Evolutionary conservation across 495 filamentous ascomycete genomes (phyloP).

Genomic region (Penicillium riverlandense): DNA sequence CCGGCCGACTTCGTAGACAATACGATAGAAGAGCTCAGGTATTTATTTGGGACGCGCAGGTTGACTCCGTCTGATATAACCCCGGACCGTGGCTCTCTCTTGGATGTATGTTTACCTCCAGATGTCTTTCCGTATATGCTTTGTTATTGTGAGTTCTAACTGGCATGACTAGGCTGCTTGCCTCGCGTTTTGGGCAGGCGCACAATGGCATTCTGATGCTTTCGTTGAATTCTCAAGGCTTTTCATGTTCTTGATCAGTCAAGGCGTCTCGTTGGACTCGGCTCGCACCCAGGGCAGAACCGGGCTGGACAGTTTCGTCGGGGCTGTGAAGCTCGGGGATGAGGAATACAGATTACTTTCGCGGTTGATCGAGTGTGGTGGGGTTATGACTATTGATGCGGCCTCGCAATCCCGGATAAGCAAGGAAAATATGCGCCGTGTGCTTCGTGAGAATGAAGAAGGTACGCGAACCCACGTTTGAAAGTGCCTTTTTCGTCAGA

Average conservation of each 20-base stretch:
- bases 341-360: background rate
- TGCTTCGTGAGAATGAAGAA: constrained; percentile 2
- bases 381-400: background rate
- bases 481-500: too few species aligned
- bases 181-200: background rate
- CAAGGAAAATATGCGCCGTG: background rate
- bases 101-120: background rate
- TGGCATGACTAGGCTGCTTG: background rate
- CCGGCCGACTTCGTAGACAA: background rate
- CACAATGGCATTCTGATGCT: background rate
- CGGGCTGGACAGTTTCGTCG: background rate
- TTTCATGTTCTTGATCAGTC: background rate
- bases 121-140: too few species aligned
- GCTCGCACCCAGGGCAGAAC: background rate
- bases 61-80: background rate
- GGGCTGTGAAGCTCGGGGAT: background rate
- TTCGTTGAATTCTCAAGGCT: background rate
- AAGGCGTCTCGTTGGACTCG: background rate
- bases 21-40: background rate
- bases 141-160: too few species aligned
- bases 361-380: background rate
- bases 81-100: background rate
- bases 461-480: background rate
- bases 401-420: background rate
- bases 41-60: background rate